Conservation (phyloP, 176 grass and related monocot species). For the Bothriochloa decipiens region DNA sequence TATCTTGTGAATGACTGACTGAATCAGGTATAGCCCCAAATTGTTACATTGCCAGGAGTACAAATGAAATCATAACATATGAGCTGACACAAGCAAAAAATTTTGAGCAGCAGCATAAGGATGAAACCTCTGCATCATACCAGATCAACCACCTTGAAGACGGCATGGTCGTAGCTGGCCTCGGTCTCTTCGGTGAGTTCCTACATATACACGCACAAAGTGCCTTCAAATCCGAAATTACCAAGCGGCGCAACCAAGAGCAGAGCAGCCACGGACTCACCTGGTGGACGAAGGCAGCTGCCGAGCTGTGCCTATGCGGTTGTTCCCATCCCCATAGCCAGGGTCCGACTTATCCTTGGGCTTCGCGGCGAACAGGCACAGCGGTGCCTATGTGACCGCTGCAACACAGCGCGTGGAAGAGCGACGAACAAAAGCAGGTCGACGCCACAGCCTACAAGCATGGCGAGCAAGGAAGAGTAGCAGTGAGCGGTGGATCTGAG, state of each 20-base stretch:
- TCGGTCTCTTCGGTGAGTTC: constrained; percentile 82
- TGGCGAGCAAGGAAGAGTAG: no score
- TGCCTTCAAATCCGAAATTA: background rate
- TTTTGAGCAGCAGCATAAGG: background rate
- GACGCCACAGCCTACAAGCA: no score
- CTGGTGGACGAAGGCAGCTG: constrained; percentile 55
- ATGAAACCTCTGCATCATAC: constrained; percentile 32
- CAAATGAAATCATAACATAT: no score
- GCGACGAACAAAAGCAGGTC: no score
- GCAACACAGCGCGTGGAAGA: no score
- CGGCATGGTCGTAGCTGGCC: constrained; percentile 70
- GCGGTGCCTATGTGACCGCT: background rate
- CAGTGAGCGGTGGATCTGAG: no score
- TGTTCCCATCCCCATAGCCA: no score
- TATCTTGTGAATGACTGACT: no score
- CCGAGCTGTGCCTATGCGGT: constrained; percentile 68
- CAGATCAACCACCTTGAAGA: constrained; percentile 89
- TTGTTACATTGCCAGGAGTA: no score
- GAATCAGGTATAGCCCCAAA: no score
- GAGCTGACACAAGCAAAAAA: background rate
- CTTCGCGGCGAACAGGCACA: background rate
- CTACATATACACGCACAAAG: constrained; percentile 40
- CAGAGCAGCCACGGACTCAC: no score
- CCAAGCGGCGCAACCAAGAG: background rate
- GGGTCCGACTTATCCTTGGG: constrained; percentile 41